Evolutionary conservation across 2,329 filamentous ascomycete genomes (phyloP).

Genomic region (Beauveria caledonica): DNA sequence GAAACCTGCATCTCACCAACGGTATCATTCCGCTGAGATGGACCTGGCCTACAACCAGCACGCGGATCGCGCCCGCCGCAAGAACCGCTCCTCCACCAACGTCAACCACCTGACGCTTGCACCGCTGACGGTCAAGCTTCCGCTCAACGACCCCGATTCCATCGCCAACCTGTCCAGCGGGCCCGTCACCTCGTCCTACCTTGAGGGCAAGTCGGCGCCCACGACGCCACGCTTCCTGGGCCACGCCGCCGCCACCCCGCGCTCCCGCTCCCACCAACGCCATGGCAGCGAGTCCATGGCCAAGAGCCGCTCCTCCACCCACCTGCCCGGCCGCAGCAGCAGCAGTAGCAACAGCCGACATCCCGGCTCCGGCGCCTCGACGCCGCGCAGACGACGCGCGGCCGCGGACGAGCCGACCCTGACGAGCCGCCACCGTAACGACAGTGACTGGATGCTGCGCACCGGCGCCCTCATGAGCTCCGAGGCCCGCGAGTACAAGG

Average conservation of each 20-base stretch:
- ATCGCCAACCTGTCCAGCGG: conserved; percentile 31
- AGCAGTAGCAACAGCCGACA: conserved; percentile 9
- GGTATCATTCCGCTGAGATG: conserved; percentile 33
- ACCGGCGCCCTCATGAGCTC: conserved; percentile 54
- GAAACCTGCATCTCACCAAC: background rate
- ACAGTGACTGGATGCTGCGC: conserved; percentile 58
- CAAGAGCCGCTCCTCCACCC: conserved; percentile 57
- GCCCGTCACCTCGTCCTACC: conserved; percentile 38
- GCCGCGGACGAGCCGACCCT: conserved; percentile 23
- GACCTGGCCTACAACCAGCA: conserved; percentile 55
- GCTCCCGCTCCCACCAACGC: conserved; percentile 38
- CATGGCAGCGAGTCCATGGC: conserved; percentile 30
- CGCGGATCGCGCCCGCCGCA: conserved; percentile 46
- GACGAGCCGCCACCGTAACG: conserved; percentile 30
- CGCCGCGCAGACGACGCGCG: conserved; percentile 27
- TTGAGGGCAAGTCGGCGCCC: conserved; percentile 54
- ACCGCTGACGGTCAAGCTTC: conserved; percentile 55
- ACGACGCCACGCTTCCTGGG: conserved; percentile 56
- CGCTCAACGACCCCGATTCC: conserved; percentile 46
- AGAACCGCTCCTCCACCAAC: conserved; percentile 50
- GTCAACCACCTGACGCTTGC: conserved; percentile 54
- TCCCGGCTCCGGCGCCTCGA: conserved; percentile 23
- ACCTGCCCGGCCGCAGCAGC: conserved; percentile 31
- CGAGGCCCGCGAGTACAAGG: conserved; percentile 58
- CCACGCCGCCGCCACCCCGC: conserved; percentile 43